Conservation (phyloP, 2,329 filamentous ascomycete species). For the Exserohilum turcica region DNA sequence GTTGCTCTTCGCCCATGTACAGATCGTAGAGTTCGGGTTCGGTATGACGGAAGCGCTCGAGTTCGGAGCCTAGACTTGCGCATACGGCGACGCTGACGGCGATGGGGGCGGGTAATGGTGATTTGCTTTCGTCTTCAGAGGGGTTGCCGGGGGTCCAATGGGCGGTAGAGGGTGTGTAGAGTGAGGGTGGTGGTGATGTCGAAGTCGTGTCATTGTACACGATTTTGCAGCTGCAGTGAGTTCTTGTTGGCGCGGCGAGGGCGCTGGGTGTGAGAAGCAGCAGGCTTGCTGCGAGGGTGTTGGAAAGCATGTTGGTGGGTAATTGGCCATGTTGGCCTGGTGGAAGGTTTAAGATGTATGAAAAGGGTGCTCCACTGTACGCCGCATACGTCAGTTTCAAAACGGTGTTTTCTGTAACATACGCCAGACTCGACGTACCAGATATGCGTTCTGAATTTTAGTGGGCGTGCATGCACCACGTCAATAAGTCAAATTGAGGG, state of each 20-base stretch:
- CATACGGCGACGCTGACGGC: constrained; percentile 25
- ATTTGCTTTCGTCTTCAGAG: background rate
- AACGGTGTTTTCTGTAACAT: background rate
- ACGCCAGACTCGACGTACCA: background rate
- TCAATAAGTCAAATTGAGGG: background rate
- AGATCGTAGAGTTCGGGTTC: constrained; percentile 34
- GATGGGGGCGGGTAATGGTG: constrained; percentile 7
- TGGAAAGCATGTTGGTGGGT: background rate
- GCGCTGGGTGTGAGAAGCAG: constrained; percentile 9
- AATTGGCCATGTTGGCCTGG: background rate
- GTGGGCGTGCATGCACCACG: background rate
- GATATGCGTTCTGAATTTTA: background rate
- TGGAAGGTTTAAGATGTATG: background rate
- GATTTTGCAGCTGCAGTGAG: constrained; percentile 39
- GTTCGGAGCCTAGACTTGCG: constrained; percentile 30
- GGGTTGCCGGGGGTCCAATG: constrained; percentile 28
- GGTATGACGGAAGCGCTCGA: constrained; percentile 32
- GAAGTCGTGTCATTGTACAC: constrained; percentile 16
- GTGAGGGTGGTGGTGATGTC: constrained; percentile 12
- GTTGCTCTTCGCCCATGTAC: constrained; percentile 22
- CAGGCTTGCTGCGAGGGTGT: constrained; percentile 12
- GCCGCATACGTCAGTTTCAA: background rate
- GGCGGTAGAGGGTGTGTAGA: constrained; percentile 27
- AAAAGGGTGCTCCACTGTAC: background rate
- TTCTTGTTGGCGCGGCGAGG: constrained; percentile 31